A percentile compares a stretch with the other conserved stretches of the same genome.
Evolutionary conservation across 23 red algal species (phyloP).

Genomic region (Gracilaria domingensis): DNA sequence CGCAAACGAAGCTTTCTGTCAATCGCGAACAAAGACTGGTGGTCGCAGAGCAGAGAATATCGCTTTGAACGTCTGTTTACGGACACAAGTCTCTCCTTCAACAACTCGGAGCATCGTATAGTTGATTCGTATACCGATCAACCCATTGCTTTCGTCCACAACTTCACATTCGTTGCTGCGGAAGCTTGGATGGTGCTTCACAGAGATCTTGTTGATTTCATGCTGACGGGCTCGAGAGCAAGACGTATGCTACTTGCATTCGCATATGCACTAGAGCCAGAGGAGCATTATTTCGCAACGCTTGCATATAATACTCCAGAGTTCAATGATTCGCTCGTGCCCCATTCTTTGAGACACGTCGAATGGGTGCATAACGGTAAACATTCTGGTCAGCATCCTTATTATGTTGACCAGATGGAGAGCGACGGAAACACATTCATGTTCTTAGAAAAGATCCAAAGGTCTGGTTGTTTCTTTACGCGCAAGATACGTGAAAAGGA

Average conservation of each 20-base stretch:
- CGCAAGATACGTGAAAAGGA: conserved; percentile 81
- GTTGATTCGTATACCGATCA: conserved; percentile 61
- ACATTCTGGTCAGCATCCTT: conserved; percentile 86
- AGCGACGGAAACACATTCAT: conserved; percentile 42
- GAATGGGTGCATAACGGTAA: conserved; percentile 75
- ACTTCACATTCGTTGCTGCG: conserved; percentile 73
- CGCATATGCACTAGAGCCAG: conserved; percentile 65
- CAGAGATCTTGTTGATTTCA: conserved; percentile 49
- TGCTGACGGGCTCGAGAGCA: conserved; percentile 51
- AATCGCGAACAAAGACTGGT: conserved; percentile 42
- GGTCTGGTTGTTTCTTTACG: conserved; percentile 63
- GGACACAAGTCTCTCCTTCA: conserved; percentile 70
- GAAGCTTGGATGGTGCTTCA: conserved; percentile 88
- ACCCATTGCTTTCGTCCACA: conserved; percentile 59
- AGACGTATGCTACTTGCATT: conserved; percentile 77
- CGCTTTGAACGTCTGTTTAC: conserved; percentile 71
- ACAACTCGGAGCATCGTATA: conserved; percentile 43
- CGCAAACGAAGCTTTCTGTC: conserved; percentile 72
- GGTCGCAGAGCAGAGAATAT: conserved; percentile 56
- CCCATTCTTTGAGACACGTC: conserved; percentile 81
- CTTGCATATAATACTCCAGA: conserved; percentile 66
- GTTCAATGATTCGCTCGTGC: conserved; percentile 68
- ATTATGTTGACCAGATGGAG: conserved; percentile 67
- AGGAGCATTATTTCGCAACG: conserved; percentile 89
- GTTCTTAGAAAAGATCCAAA: conserved; percentile 28